Conservation (phyloP, 2,329 filamentous ascomycete species). For the Alternaria brassicicola region DNA sequence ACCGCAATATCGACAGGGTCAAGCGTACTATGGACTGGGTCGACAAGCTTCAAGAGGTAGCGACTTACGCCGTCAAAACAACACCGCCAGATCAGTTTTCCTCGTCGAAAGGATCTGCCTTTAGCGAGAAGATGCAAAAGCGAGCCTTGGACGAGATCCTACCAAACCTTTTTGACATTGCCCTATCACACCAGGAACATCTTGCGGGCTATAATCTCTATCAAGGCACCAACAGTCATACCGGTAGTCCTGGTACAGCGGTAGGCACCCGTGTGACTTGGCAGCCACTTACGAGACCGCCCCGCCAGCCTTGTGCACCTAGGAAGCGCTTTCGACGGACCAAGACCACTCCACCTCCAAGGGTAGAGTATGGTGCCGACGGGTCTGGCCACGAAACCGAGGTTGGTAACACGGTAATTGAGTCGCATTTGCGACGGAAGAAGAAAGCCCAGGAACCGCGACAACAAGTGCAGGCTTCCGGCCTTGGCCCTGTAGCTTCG, state of each 20-base stretch:
- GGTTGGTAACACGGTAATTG: conserved; percentile 21
- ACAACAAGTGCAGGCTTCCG: neutral
- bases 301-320: conserved; percentile 10
- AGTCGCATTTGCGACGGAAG: neutral
- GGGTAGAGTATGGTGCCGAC: conserved; percentile 6
- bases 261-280: conserved; percentile 36
- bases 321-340: conserved; percentile 21
- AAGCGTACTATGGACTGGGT: conserved; percentile 36
- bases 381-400: conserved; percentile 31
- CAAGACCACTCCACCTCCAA: neutral
- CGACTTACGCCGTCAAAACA: conserved; percentile 27
- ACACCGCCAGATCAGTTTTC: conserved; percentile 35
- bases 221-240: conserved; percentile 29
- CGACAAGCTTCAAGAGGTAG: conserved; percentile 27
- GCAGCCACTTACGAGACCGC: conserved; percentile 28
- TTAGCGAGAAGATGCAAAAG: conserved; percentile 35
- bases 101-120: conserved; percentile 29
- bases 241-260: conserved; percentile 21
- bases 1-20: conserved; percentile 30
- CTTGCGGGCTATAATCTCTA: conserved; percentile 32
- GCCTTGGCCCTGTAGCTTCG: neutral
- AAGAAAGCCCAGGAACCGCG: neutral
- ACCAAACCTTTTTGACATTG: conserved; percentile 38
- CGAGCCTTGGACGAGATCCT: conserved; percentile 34
- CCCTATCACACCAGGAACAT: conserved; percentile 39